Evolutionary conservation across 768 basidiomycete genomes (phyloP).

Genomic region (Tulasnella calospora): DNA sequence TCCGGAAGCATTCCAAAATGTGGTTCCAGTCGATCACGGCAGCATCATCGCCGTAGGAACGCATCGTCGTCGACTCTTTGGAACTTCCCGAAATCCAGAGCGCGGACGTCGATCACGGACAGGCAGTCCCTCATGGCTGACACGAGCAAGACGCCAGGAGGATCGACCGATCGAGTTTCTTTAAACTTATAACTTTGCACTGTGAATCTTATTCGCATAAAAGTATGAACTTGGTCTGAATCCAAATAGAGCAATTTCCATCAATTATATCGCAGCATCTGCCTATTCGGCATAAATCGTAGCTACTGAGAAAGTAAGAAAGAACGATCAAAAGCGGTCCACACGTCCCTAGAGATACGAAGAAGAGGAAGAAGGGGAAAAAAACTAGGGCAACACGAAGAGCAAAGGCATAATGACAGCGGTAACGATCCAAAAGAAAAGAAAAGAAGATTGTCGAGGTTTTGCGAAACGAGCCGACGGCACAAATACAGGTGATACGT

Average conservation of each 20-base stretch:
- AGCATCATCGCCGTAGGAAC: too few species aligned
- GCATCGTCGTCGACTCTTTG: background rate
- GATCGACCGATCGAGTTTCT: background rate
- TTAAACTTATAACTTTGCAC: background rate
- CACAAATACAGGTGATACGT: background rate
- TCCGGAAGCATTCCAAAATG: too few species aligned
- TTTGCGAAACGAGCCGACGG: background rate
- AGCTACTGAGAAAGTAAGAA: background rate
- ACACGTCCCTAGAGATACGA: background rate
- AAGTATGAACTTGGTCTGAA: background rate
- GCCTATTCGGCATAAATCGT: background rate
- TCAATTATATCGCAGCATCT: background rate
- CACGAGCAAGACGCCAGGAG: background rate
- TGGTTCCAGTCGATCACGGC: too few species aligned
- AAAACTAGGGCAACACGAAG: background rate
- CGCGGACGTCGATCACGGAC: background rate
- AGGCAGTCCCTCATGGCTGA: background rate
- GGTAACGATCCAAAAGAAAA: background rate
- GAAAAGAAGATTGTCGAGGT: background rate
- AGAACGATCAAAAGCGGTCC: background rate
- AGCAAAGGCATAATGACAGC: constrained; percentile 1
- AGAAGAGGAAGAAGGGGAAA: background rate
- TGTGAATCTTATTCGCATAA: background rate
- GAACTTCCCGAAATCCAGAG: background rate
- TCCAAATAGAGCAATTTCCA: background rate